Evolutionary conservation across 2,329 filamentous ascomycete genomes (phyloP), one percentile per base, ranked within the genome.

Genomic region (Claviceps sp.): DNA sequence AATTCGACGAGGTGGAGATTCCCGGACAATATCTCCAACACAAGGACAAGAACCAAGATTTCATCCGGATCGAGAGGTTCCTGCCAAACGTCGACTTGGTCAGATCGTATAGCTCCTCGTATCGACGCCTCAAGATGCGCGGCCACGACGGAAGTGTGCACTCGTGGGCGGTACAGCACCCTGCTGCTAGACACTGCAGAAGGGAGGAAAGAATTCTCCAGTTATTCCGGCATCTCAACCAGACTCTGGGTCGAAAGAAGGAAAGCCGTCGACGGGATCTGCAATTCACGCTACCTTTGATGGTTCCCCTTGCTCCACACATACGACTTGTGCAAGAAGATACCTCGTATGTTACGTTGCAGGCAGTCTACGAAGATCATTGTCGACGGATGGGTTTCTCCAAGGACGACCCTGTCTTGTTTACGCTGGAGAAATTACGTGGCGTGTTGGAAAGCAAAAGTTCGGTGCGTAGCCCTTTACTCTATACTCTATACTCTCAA

Each of bases 1-100:
- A 96, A 67, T 96, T 98, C 59, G 93, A 99, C 63, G 94, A 98
- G 61, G 91, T 99, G 13, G 93, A 99, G 68, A 82, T 99, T 38
- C 94, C 94, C 3, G 93, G 93, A 0, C 93, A 99, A 65, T 99
- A 99, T 67, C 73, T 96, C 56, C 84, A 95, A 64, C 93, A 96
- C 71, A 94, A 93, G 67, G 94, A 99, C 62, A 98, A 97, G 78
- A 98, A 98, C 67, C 89, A 95, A 61, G 93, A 98, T 66, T 98
- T 99, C 65, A 85, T 98, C 58, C 85, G 90, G 46, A 97, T 98
- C 58, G 94, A 98, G 66, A 85, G 91, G 24, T 98, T 98, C 79
- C 71, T 98, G 60, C 90, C 94, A 9, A 87, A 93, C 58, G 89
- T 99, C 20, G 91, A 98, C 60, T 77, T 97, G 50, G 87, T 98